phyloP scores from a whole-genome alignment of 2,329 filamentous ascomycete genomes.

The Fusarium burgessii region DNA sequence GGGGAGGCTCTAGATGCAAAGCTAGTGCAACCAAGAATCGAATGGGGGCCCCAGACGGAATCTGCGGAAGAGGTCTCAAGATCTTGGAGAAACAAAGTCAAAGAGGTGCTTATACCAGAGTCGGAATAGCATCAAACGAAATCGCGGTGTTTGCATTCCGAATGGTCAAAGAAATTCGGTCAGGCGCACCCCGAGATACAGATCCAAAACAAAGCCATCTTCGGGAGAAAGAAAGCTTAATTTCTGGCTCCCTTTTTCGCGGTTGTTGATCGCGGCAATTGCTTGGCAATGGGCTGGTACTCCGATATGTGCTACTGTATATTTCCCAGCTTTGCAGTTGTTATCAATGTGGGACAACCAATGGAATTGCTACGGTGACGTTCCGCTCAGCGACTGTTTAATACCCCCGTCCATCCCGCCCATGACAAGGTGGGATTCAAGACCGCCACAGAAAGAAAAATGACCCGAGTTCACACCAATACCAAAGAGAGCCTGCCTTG shows the following conservation, averaged over 20 bases:
- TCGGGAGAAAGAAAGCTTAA: neutral
- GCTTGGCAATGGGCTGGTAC: neutral
- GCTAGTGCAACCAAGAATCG: neutral
- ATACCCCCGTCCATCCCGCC: neutral
- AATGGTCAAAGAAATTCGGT: neutral
- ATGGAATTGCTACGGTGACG: neutral
- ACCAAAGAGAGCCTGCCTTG: neutral
- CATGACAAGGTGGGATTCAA: neutral
- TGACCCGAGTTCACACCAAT: neutral
- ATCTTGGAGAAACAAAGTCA: neutral
- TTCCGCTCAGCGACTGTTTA: neutral
- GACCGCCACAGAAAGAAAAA: neutral
- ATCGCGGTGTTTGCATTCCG: neutral
- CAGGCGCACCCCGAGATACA: neutral
- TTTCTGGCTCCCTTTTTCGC: neutral
- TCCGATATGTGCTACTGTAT: neutral
- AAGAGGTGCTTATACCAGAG: neutral
- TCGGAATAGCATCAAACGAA: neutral
- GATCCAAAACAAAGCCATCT: neutral
- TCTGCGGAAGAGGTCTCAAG: neutral
- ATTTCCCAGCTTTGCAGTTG: neutral
- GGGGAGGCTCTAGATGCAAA: neutral
- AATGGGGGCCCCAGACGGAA: neutral
- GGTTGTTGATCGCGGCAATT: constrained; percentile 4
- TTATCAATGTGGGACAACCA: neutral